These are phyloP conservation scores for Neurospora cerealis DNA, from an alignment of 495 filamentous ascomycete genomes.

Conservation along the genomic window DNA sequence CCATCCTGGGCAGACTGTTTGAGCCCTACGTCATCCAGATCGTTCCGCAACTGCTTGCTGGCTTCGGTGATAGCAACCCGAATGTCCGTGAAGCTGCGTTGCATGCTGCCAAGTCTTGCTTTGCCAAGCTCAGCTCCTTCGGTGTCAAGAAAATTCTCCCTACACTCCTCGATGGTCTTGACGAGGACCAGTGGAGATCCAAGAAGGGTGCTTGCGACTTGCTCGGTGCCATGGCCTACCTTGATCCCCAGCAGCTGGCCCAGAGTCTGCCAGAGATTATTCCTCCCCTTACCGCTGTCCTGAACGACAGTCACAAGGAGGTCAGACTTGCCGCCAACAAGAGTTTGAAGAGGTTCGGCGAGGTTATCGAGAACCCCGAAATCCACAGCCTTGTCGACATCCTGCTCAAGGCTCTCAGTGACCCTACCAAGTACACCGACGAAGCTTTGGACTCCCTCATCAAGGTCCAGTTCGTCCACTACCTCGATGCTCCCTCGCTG, in stretches of 20 bases:
- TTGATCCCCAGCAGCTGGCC: slow-evolving; percentile 89
- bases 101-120: slow-evolving; percentile 88
- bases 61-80: slow-evolving; percentile 79
- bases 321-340: slow-evolving; percentile 85
- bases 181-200: slow-evolving; percentile 93
- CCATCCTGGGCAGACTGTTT: slow-evolving; percentile 75
- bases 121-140: slow-evolving; percentile 84
- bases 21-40: slow-evolving; percentile 96
- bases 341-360: slow-evolving; percentile 92
- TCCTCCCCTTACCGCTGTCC: slow-evolving; percentile 80
- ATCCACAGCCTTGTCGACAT: slow-evolving; percentile 84
- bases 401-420: slow-evolving; percentile 89
- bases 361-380: slow-evolving; percentile 96
- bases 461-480: slow-evolving; percentile 92
- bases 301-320: slow-evolving; percentile 98
- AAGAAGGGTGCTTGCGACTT: slow-evolving; percentile 97
- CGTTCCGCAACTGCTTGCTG: slow-evolving; percentile 76
- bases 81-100: slow-evolving; percentile 89
- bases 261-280: slow-evolving; percentile 92
- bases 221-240: slow-evolving; percentile 94
- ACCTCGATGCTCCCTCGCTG: slow-evolving; percentile 89
- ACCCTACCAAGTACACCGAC: slow-evolving; percentile 95
- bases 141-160: slow-evolving; percentile 92
- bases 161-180: slow-evolving; percentile 82
- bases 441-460: slow-evolving; percentile 88